Percentiles rank a stretch among this genome's conserved stretches.
Evolutionary conservation across 148 eudicot species (phyloP).

Genomic region (Vaccinium macrocarpon): DNA sequence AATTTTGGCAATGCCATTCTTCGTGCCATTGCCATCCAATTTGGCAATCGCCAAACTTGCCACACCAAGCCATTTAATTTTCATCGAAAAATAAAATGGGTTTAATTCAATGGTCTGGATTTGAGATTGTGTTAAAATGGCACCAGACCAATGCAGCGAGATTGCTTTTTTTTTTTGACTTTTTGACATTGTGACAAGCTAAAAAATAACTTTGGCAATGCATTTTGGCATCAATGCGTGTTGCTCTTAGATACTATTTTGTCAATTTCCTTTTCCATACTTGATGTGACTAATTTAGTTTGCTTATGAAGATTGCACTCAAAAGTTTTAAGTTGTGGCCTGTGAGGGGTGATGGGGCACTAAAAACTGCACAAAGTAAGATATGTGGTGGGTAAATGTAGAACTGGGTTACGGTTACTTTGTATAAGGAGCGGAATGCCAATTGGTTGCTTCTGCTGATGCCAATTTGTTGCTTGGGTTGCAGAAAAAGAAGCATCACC

Average conservation of each 20-base stretch:
- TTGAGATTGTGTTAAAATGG: too few species aligned
- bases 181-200: too few species aligned
- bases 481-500: constrained; percentile 94
- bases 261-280: not conserved
- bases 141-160: too few species aligned
- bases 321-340: not conserved
- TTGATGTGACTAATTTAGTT: not conserved
- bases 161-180: too few species aligned
- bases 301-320: not conserved
- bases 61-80: too few species aligned
- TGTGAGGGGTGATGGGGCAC: not conserved
- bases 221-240: too few species aligned
- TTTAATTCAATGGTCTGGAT: too few species aligned
- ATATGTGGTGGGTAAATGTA: not conserved
- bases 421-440: not conserved
- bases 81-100: too few species aligned
- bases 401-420: not conserved
- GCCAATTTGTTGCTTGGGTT: not conserved
- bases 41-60: too few species aligned
- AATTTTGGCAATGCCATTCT: too few species aligned
- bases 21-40: too few species aligned
- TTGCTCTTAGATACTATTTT: not conserved
- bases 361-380: not conserved
- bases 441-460: not conserved
- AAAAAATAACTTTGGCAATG: not conserved